These are phyloP conservation scores for Gossypium schwendimanii DNA, from an alignment of 441 rosid genomes.

Conservation along the genomic window DNA sequence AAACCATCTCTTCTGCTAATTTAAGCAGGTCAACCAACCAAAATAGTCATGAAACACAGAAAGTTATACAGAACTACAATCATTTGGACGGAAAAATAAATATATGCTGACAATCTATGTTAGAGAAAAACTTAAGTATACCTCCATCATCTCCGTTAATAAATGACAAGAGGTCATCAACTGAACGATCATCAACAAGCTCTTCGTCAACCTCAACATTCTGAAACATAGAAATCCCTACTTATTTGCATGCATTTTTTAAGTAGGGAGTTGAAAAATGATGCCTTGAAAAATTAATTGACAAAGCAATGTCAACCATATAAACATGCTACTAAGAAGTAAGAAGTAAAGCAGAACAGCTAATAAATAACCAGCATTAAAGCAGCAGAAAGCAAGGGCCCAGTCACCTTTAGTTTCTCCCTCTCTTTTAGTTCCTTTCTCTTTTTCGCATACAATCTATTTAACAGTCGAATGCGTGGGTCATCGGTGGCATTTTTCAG, in stretches of 20 bases:
- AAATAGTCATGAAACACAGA: not conserved
- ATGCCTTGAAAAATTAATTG: not conserved
- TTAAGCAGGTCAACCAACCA: not conserved
- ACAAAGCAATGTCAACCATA: not conserved
- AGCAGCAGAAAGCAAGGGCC: not conserved
- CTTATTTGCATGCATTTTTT: not conserved
- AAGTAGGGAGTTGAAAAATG: not conserved
- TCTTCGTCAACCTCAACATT: slow-evolving; percentile 63
- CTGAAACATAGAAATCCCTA: slow-evolving; percentile 29
- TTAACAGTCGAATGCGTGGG: slow-evolving; percentile 62
- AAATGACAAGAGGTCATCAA: slow-evolving; percentile 78
- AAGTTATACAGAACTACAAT: not conserved
- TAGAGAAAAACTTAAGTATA: slow-evolving; percentile 19
- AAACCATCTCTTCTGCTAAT: not conserved
- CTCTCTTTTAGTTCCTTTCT: slow-evolving; percentile 64
- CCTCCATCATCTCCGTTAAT: slow-evolving; percentile 68
- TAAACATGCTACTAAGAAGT: not conserved
- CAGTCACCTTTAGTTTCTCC: slow-evolving; percentile 48
- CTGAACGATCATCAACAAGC: slow-evolving; percentile 72
- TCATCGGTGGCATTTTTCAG: slow-evolving; percentile 59
- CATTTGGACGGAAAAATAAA: not conserved
- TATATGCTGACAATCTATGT: not conserved
- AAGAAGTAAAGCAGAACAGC: not conserved
- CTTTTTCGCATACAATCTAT: slow-evolving; percentile 60
- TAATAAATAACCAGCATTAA: not conserved